Evolutionary conservation across 192 early-diverging fungal genomes (phyloP).

Genomic region (Podila clonocystis): DNA sequence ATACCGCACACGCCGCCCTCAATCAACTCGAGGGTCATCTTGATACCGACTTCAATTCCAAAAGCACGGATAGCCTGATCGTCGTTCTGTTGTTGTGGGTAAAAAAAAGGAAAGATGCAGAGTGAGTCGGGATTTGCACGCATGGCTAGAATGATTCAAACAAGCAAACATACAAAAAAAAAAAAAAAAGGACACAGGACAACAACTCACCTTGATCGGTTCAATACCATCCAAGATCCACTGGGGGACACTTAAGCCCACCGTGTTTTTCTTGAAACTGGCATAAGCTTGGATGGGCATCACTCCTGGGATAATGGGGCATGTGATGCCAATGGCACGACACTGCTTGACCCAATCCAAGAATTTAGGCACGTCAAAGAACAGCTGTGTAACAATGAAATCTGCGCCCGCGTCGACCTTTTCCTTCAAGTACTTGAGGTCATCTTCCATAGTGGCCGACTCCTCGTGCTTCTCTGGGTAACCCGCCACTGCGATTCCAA

Average conservation of each 20-base stretch:
- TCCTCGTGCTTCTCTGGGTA: constrained; percentile 94
- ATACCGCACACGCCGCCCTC: constrained; percentile 79
- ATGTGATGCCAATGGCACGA: constrained; percentile 70
- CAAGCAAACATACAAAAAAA: too few species aligned
- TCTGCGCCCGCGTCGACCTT: constrained; percentile 94
- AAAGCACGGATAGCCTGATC: constrained; percentile 97
- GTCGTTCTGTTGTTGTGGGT: constrained; percentile 63
- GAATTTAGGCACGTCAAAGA: constrained; percentile 87
- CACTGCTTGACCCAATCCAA: constrained; percentile 75
- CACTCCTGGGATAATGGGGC: constrained; percentile 88
- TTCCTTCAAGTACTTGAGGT: constrained; percentile 78
- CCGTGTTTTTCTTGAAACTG: constrained; percentile 86
- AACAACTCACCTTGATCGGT: constrained; percentile 71
- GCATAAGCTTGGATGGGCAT: constrained; percentile 93
- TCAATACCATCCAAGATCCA: constrained; percentile 79
- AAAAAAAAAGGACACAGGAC: too few species aligned
- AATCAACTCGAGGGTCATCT: constrained; percentile 83
- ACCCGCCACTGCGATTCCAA: constrained; percentile 95
- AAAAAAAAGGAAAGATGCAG: not conserved
- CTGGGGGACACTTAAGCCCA: constrained; percentile 75
- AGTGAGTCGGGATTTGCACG: not conserved
- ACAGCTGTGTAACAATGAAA: constrained; percentile 94
- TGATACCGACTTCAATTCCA: constrained; percentile 83
- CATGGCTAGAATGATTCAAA: too few species aligned
- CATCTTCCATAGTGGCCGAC: constrained; percentile 71